phyloP scores from a whole-genome alignment of 129 eudicot genomes.

The Smallanthus sonchifolius region DNA sequence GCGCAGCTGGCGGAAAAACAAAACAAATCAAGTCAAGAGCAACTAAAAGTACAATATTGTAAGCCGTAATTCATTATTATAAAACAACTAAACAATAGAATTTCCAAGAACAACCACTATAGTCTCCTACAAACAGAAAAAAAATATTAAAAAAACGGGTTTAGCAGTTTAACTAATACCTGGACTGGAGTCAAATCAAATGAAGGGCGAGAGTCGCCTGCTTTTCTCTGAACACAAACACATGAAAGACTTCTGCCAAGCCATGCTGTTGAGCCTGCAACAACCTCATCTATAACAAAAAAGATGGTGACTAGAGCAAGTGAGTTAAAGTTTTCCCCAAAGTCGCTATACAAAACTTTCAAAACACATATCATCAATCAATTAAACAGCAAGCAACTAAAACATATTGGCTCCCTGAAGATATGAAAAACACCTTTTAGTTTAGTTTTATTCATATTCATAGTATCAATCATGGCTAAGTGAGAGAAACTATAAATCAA shows the following conservation, averaged over 20 bases:
- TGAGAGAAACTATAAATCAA: neutral
- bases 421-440: neutral
- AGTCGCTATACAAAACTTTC: conserved; percentile 6
- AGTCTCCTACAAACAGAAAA: conserved; percentile 6
- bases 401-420: neutral
- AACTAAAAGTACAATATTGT: neutral
- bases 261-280: conserved; percentile 99
- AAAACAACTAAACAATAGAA: neutral
- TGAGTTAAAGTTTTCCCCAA: neutral
- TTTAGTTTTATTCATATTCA: neutral
- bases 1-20: neutral
- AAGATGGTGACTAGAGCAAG: conserved; percentile 21
- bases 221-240: conserved; percentile 95
- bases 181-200: conserved; percentile 88
- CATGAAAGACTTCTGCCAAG: conserved; percentile 96
- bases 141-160: neutral
- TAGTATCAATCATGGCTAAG: conserved; percentile 1
- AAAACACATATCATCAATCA: conserved; percentile 9
- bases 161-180: conserved; percentile 39
- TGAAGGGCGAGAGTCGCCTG: conserved; percentile 81
- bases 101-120: neutral
- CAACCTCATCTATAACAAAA: conserved; percentile 77
- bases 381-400: neutral
- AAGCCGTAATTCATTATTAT: neutral
- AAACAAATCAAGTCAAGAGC: neutral